Conservation (phyloP, 2,329 filamentous ascomycete species). For the Cladophialophora psammophila region DNA sequence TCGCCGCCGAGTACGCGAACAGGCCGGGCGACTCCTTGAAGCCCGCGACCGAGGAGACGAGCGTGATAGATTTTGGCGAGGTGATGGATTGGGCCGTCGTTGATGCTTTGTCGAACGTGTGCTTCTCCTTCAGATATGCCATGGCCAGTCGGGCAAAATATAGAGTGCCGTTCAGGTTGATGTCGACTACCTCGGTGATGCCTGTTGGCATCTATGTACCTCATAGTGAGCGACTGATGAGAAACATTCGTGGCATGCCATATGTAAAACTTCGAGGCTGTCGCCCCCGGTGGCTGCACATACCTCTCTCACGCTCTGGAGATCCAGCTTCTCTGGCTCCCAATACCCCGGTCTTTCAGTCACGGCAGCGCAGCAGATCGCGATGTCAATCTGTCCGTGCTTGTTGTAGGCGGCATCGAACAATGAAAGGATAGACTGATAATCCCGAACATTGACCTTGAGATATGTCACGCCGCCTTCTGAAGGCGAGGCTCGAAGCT, state of each 20-base stretch:
- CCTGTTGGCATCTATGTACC: constrained; percentile 29
- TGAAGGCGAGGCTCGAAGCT: constrained; percentile 20
- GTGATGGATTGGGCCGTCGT: constrained; percentile 27
- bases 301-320: constrained; percentile 35
- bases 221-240: not conserved
- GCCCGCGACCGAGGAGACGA: constrained; percentile 57
- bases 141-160: constrained; percentile 59
- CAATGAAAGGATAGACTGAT: constrained; percentile 54
- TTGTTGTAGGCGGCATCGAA: constrained; percentile 55
- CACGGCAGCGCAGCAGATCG: constrained; percentile 57
- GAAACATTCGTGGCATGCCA: not conserved
- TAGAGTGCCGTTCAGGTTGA: constrained; percentile 51
- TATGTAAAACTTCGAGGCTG: not conserved
- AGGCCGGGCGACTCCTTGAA: constrained; percentile 59
- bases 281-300: not conserved
- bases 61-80: constrained; percentile 49
- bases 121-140: constrained; percentile 54
- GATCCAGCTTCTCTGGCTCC: constrained; percentile 34
- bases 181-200: constrained; percentile 43
- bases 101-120: constrained; percentile 25
- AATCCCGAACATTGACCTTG: constrained; percentile 53
- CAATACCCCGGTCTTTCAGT: constrained; percentile 46
- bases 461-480: constrained; percentile 36
- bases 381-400: constrained; percentile 57
- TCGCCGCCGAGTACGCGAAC: constrained; percentile 57